phyloP scores from a whole-genome alignment of 2,329 filamentous ascomycete genomes.

The Zopfia rhizophila region DNA sequence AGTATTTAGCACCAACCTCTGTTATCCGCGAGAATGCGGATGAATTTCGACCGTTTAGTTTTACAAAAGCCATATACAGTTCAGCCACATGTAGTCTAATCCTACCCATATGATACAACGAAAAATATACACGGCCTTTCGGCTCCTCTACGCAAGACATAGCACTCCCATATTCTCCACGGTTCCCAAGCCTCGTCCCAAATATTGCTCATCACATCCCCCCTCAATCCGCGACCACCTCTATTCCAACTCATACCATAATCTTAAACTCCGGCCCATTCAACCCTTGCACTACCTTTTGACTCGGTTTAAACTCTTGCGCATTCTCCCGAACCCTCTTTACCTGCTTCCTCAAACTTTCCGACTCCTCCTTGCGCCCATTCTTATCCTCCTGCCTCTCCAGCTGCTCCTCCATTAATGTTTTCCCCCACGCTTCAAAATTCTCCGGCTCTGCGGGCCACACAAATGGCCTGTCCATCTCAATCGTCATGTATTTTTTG shows the following conservation, averaged over 20 bases:
- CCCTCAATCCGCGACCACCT: no score
- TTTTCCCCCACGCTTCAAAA: slow-evolving; percentile 55
- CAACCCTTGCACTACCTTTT: slow-evolving; percentile 4
- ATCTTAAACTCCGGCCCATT: slow-evolving; percentile 24
- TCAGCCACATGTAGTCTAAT: background rate
- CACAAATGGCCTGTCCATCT: slow-evolving; percentile 86
- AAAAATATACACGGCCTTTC: slow-evolving; percentile 20
- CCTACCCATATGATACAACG: slow-evolving; percentile 32
- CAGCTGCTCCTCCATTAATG: slow-evolving; percentile 57
- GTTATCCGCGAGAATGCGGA: no score
- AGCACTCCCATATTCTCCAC: background rate
- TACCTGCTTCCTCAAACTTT: slow-evolving; percentile 37
- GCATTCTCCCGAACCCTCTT: slow-evolving; percentile 35
- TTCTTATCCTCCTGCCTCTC: slow-evolving; percentile 37
- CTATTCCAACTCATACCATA: slow-evolving; percentile 27
- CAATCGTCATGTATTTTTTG: slow-evolving; percentile 93
- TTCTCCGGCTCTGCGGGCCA: slow-evolving; percentile 79
- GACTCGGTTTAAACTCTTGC: slow-evolving; percentile 2
- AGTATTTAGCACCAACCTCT: background rate
- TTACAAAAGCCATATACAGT: no score
- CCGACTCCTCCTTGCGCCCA: slow-evolving; percentile 28
- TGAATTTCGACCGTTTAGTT: no score
- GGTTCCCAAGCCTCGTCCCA: no score
- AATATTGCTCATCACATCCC: no score
- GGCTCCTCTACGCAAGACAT: background rate